A percentile compares a stretch with the other conserved stretches of the same genome.
Evolutionary conservation across 768 basidiomycete genomes (phyloP).

Genomic region (Boletus rufocinnamomeus): DNA sequence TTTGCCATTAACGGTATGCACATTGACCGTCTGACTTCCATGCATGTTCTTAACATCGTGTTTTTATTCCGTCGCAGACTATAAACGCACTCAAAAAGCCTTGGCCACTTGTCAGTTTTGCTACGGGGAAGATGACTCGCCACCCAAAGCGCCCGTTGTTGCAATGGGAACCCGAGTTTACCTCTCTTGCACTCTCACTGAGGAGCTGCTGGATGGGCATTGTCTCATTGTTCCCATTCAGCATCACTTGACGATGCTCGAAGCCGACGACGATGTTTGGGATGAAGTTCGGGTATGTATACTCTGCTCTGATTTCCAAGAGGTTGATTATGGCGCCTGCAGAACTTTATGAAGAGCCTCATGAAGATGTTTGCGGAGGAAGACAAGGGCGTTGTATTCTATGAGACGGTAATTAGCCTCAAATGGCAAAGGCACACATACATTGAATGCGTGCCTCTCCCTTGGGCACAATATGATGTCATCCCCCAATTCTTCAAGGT

Average conservation of each 20-base stretch:
- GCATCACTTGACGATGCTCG: slow-evolving; percentile 87
- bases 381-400: slow-evolving; percentile 93
- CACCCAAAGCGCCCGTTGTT: slow-evolving; percentile 83
- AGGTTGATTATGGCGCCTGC: slow-evolving; percentile 4
- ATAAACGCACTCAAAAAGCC: slow-evolving; percentile 90
- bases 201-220: slow-evolving; percentile 91
- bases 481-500: slow-evolving; percentile 95
- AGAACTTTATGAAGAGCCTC: slow-evolving; percentile 89
- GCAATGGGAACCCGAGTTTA: slow-evolving; percentile 91
- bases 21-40: not conserved
- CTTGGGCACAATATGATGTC: slow-evolving; percentile 84
- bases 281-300: slow-evolving; percentile 85
- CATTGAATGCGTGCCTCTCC: slow-evolving; percentile 92
- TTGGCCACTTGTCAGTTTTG: slow-evolving; percentile 86
- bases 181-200: slow-evolving; percentile 83
- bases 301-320: not conserved
- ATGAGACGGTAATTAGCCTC: slow-evolving; percentile 86
- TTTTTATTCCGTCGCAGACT: slow-evolving; percentile 55
- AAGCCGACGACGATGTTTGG: slow-evolving; percentile 97
- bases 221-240: slow-evolving; percentile 96
- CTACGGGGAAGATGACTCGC: slow-evolving; percentile 88
- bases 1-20: slow-evolving; percentile 92
- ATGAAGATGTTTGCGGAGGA: slow-evolving; percentile 94
- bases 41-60: slow-evolving; percentile 1
- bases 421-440: slow-evolving; percentile 89